Evolutionary conservation across 805 yeast genomes (phyloP).

Genomic region (Metahyphopichia silvanorum): DNA sequence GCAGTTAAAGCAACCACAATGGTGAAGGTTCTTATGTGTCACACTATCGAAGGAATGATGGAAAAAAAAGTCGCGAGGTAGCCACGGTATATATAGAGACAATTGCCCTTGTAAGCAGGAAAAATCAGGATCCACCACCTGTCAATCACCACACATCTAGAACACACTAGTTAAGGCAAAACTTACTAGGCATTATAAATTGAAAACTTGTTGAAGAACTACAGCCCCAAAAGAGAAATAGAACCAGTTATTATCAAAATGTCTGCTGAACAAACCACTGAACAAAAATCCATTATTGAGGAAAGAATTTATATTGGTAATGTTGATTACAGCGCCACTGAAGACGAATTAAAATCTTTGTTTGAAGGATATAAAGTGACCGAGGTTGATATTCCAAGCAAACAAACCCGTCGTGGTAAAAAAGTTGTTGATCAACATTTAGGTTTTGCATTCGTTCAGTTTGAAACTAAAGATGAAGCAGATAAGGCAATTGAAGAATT

Average conservation of each 20-base stretch:
- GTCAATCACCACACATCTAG: too few relatives aligned
- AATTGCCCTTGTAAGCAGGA: too few relatives aligned
- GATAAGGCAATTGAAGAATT: conserved; percentile 41
- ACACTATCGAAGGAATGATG: too few relatives aligned
- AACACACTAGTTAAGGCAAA: too few relatives aligned
- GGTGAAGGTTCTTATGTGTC: too few relatives aligned
- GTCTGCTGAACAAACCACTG: conserved; percentile 10
- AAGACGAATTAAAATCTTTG: conserved; percentile 43
- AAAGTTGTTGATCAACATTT: conserved; percentile 41
- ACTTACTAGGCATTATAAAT: too few relatives aligned
- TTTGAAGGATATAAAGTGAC: conserved; percentile 47
- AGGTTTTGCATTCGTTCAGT: conserved; percentile 62
- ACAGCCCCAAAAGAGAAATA: conserved; percentile 2
- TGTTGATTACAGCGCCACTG: conserved; percentile 40
- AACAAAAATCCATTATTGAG: conserved; percentile 30
- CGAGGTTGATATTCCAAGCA: conserved; percentile 50
- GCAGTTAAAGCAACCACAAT: too few relatives aligned
- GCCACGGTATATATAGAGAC: too few relatives aligned
- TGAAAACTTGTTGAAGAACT: conserved; percentile 1
- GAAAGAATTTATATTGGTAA: conserved; percentile 45
- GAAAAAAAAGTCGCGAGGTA: too few relatives aligned
- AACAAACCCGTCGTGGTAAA: conserved; percentile 31
- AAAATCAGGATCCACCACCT: too few relatives aligned
- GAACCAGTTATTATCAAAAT: conserved; percentile 4
- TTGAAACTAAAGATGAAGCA: conserved; percentile 41